Conservation (phyloP, 179 eudicot species). For the Beta lomatogona region DNA sequence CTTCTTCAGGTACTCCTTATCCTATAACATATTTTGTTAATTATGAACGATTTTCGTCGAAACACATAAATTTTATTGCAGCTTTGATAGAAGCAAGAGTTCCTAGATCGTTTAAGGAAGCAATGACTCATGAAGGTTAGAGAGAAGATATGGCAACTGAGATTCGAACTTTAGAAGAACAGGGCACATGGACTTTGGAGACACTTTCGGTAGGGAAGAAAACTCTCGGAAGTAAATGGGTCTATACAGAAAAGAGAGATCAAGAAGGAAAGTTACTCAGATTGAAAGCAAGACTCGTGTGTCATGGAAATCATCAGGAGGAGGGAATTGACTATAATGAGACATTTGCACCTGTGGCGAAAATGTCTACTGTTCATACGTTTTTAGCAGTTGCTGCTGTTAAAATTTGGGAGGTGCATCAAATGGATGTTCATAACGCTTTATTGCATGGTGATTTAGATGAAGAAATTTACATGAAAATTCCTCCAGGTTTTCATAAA, state of each 20-base stretch:
- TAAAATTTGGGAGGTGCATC: neutral
- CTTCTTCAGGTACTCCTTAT: neutral
- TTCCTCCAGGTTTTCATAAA: neutral
- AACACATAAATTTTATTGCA: constrained; percentile 1
- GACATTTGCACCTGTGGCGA: neutral
- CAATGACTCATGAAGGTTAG: neutral
- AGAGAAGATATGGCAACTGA: neutral
- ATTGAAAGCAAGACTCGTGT: neutral
- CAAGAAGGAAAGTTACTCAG: neutral
- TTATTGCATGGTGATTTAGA: neutral
- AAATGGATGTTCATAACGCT: neutral
- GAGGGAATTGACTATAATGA: neutral
- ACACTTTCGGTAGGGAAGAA: neutral
- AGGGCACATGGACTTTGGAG: neutral
- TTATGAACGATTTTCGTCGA: neutral
- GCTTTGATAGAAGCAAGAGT: neutral
- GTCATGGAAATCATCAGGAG: neutral
- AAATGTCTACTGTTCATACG: neutral
- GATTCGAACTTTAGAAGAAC: neutral
- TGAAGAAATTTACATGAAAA: neutral
- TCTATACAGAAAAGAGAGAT: neutral
- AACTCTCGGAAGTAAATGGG: neutral
- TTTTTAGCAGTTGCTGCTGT: constrained; percentile 1
- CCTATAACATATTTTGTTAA: constrained; percentile 7
- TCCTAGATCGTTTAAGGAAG: neutral